Evolutionary conservation across 768 basidiomycete genomes (phyloP).

Genomic region (Boletus barrowsii): DNA sequence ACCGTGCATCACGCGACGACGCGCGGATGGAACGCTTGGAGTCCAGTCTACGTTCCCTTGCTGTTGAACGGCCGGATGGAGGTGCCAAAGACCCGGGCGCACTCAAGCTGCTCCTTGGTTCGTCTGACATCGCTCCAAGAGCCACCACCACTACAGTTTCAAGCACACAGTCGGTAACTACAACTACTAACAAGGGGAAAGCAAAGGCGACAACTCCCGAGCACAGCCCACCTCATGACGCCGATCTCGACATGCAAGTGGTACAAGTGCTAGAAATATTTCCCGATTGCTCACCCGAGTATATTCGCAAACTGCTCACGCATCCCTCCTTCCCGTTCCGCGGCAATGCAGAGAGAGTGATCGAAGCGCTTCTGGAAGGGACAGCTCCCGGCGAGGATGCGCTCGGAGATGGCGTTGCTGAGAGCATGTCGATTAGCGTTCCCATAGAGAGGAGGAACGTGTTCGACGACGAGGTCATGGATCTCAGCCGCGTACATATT

Average conservation of each 20-base stretch:
- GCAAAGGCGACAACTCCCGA: conserved; percentile 30
- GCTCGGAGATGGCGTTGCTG: conserved; percentile 14
- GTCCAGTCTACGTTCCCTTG: conserved; percentile 43
- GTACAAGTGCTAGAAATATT: conserved; percentile 76
- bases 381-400: conserved; percentile 48
- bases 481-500: conserved; percentile 52
- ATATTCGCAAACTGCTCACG: conserved; percentile 56
- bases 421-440: not conserved
- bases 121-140: conserved; percentile 47
- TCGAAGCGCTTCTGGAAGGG: conserved; percentile 74
- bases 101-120: conserved; percentile 61
- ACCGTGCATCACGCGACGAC: conserved; percentile 50
- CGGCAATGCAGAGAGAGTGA: conserved; percentile 58
- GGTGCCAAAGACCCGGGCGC: conserved; percentile 47
- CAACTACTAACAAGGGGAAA: conserved; percentile 38
- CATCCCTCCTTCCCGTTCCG: conserved; percentile 46
- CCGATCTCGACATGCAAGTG: conserved; percentile 54
- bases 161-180: conserved; percentile 28
- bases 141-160: conserved; percentile 18
- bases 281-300: conserved; percentile 53
- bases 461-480: conserved; percentile 72
- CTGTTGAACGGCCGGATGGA: conserved; percentile 16
- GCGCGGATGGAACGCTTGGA: conserved; percentile 57
- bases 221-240: conserved; percentile 26
- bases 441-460: conserved; percentile 60